phyloP scores from a whole-genome alignment of 768 basidiomycete genomes.

The Calocera cornea region DNA sequence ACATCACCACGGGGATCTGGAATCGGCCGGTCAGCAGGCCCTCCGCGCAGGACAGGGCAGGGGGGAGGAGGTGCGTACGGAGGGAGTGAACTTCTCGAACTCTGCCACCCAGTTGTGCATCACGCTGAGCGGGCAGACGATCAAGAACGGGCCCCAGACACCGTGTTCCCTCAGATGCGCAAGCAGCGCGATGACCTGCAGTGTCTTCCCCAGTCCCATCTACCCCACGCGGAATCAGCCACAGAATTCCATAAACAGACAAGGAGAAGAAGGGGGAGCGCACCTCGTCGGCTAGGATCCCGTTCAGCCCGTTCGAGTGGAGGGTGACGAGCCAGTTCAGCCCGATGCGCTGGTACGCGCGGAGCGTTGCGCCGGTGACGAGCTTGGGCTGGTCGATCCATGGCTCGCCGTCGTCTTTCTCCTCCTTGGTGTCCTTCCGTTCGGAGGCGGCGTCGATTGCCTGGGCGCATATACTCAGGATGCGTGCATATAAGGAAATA shows the following conservation, averaged over 20 bases:
- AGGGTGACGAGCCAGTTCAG: slow-evolving; percentile 20
- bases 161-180: slow-evolving; percentile 73
- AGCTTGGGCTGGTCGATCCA: slow-evolving; percentile 22
- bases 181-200: slow-evolving; percentile 89
- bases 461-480: neutral
- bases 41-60: neutral
- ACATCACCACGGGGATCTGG: slow-evolving; percentile 82
- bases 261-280: too few species aligned
- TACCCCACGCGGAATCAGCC: too few species aligned
- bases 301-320: slow-evolving; percentile 22
- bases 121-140: slow-evolving; percentile 89
- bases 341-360: slow-evolving; percentile 25
- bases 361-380: slow-evolving; percentile 29
- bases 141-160: slow-evolving; percentile 60
- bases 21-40: neutral
- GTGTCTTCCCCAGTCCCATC: slow-evolving; percentile 41
- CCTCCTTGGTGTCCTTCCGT: too few species aligned
- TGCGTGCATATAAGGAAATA: neutral
- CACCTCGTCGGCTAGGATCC: slow-evolving; percentile 23
- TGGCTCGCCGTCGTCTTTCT: neutral
- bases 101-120: slow-evolving; percentile 84
- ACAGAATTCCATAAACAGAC: too few species aligned
- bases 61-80: slow-evolving; percentile 42
- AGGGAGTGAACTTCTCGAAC: slow-evolving; percentile 70
- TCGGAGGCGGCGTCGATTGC: slow-evolving; percentile 5